Percentiles rank a stretch among this genome's conserved stretches.
Conservation (phyloP, 139 green algal species). For the Tetratostichococcus sp. region DNA sequence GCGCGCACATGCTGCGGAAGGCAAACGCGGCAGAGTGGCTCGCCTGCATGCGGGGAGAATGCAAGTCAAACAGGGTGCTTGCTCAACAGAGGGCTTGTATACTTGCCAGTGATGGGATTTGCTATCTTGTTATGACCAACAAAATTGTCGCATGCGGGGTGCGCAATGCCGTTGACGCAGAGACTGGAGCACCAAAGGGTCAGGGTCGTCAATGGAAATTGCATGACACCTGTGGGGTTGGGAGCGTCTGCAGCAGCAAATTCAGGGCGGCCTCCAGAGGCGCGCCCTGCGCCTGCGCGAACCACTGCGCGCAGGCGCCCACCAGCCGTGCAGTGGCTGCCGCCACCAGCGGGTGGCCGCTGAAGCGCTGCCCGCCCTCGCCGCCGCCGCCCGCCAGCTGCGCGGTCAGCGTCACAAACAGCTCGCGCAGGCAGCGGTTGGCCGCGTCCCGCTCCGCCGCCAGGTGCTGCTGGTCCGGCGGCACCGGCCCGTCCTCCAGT, state of each 20-base stretch:
- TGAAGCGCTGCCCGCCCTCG: background rate
- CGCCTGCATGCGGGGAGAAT: constrained; percentile 2
- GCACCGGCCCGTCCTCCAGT: background rate
- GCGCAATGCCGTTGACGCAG: too few relatives aligned
- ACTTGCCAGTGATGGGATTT: too few relatives aligned
- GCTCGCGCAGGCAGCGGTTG: background rate
- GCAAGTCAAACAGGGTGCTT: background rate
- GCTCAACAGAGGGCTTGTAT: too few relatives aligned
- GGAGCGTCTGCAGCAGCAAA: constrained; percentile 4
- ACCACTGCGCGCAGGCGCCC: constrained; percentile 4
- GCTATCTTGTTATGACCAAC: too few relatives aligned
- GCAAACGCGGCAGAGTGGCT: constrained; percentile 5
- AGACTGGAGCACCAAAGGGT: too few relatives aligned
- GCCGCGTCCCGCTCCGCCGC: background rate
- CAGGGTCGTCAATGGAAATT: too few relatives aligned
- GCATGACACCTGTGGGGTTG: constrained; percentile 1
- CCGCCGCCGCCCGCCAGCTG: background rate
- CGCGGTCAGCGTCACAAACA: background rate
- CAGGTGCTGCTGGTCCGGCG: background rate
- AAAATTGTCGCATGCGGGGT: too few relatives aligned
- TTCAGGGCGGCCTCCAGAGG: constrained; percentile 14
- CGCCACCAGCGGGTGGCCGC: background rate
- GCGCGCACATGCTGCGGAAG: constrained; percentile 15
- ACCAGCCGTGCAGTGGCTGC: constrained; percentile 8
- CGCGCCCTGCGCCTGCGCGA: background rate